A percentile compares a stretch with the other conserved stretches of the same genome.
Conservation (phyloP, 2,329 filamentous ascomycete species). For the Ilyonectria sp. region DNA sequence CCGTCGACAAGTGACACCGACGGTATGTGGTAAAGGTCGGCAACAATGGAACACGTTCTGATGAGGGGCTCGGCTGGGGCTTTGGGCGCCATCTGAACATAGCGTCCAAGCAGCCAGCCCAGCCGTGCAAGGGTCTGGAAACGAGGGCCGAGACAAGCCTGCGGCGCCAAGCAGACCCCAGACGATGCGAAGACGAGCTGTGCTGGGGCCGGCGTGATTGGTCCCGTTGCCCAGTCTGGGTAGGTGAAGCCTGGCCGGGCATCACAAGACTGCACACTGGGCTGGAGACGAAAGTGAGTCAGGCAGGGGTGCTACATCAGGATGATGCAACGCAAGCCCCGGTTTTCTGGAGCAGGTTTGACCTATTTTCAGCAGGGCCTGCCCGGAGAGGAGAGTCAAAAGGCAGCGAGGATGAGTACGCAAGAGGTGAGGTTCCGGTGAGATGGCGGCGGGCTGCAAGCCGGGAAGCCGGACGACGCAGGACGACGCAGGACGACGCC, state of each 20-base stretch:
- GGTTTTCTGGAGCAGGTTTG: slow-evolving; percentile 45
- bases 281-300: slow-evolving; percentile 30
- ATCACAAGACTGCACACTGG: slow-evolving; percentile 45
- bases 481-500: slow-evolving; percentile 25
- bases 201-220: slow-evolving; percentile 43
- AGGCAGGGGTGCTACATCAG: slow-evolving; percentile 45
- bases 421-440: slow-evolving; percentile 14
- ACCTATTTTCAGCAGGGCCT: slow-evolving; percentile 43
- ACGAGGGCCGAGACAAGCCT: slow-evolving; percentile 46
- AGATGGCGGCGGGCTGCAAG: slow-evolving; percentile 19
- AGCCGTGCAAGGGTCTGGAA: slow-evolving; percentile 42
- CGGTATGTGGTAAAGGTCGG: slow-evolving; percentile 20
- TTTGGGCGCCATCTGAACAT: slow-evolving; percentile 25
- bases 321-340: slow-evolving; percentile 46
- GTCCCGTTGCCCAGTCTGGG: slow-evolving; percentile 36
- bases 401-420: slow-evolving; percentile 3
- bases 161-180: slow-evolving; percentile 42
- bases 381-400: slow-evolving; percentile 26
- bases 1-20: slow-evolving; percentile 22
- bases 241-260: slow-evolving; percentile 34
- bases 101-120: slow-evolving; percentile 31
- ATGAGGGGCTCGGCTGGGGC: slow-evolving; percentile 28
- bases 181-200: slow-evolving; percentile 34
- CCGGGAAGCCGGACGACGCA: slow-evolving; percentile 27
- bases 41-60: slow-evolving; percentile 12